Conservation (phyloP, 1,284 basidiomycete species). For the Mycena citricolor region DNA sequence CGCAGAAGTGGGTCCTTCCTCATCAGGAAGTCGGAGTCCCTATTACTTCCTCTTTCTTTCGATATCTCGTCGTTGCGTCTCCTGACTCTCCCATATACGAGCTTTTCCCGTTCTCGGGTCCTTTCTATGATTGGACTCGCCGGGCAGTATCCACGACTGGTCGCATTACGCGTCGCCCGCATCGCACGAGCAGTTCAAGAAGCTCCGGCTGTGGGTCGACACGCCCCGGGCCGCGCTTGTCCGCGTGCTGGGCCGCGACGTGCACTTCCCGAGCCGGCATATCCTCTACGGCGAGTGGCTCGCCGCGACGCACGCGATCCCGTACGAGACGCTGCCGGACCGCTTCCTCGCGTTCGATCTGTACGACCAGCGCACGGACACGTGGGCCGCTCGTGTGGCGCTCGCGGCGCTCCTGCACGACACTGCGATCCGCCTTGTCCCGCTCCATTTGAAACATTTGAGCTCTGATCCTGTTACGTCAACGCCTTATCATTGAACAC, state of each 20-base stretch:
- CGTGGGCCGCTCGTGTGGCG: slow-evolving; percentile 41
- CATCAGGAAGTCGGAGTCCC: too few species aligned
- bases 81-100: too few species aligned
- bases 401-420: slow-evolving; percentile 36
- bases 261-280: slow-evolving; percentile 53
- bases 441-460: too few species aligned
- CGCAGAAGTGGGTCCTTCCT: too few species aligned
- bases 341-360: slow-evolving; percentile 61
- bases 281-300: slow-evolving; percentile 67
- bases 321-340: slow-evolving; percentile 52
- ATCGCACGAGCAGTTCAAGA: slow-evolving; percentile 59
- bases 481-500: too few species aligned
- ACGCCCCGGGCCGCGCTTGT: slow-evolving; percentile 44
- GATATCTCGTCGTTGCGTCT: too few species aligned
- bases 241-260: slow-evolving; percentile 47
- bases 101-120: too few species aligned
- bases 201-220: slow-evolving; percentile 53
- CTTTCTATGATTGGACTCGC: too few species aligned
- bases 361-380: slow-evolving; percentile 49
- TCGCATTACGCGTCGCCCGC: slow-evolving; percentile 57
- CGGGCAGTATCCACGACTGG: slow-evolving; percentile 65
- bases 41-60: too few species aligned
- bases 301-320: slow-evolving; percentile 59
- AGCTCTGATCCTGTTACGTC: too few species aligned
- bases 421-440: slow-evolving; percentile 44